These are phyloP conservation scores for Pythium aphanidermatum DNA, from an alignment of 352 stramenopile genomes.

Conservation along the genomic window DNA sequence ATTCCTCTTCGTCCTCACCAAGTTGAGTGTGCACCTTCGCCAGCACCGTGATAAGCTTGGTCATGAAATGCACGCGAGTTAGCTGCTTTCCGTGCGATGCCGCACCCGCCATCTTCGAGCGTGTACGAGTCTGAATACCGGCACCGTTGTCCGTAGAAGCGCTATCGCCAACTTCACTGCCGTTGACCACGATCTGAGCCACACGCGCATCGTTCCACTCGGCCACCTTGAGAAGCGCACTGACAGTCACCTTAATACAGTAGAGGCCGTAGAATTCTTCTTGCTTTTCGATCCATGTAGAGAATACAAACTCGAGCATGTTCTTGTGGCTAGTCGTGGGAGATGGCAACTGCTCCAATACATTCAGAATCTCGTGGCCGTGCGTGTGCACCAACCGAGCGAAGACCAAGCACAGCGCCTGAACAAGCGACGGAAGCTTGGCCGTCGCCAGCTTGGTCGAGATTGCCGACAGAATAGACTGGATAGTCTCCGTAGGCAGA, in stretches of 20 bases:
- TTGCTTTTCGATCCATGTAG: conserved; percentile 81
- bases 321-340: conserved; percentile 27
- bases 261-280: conserved; percentile 79
- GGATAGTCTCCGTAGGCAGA: conserved; percentile 54
- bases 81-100: conserved; percentile 24
- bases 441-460: conserved; percentile 56
- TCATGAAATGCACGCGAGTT: conserved; percentile 69
- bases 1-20: conserved; percentile 72
- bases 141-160: neutral
- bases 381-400: conserved; percentile 73
- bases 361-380: conserved; percentile 55
- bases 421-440: conserved; percentile 64
- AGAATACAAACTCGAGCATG: conserved; percentile 76
- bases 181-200: conserved; percentile 52
- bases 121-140: conserved; percentile 39
- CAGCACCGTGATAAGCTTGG: conserved; percentile 68
- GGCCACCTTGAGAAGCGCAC: conserved; percentile 60
- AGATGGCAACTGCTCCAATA: conserved; percentile 60
- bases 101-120: conserved; percentile 44
- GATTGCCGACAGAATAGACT: conserved; percentile 71
- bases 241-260: conserved; percentile 80
- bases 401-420: conserved; percentile 81
- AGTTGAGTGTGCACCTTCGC: conserved; percentile 66
- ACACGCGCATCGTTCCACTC: conserved; percentile 74
- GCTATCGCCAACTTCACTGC: conserved; percentile 33